Base-by-base conservation (phyloP, 768 basidiomycete species). In the Lactifluus volemus region DNA sequence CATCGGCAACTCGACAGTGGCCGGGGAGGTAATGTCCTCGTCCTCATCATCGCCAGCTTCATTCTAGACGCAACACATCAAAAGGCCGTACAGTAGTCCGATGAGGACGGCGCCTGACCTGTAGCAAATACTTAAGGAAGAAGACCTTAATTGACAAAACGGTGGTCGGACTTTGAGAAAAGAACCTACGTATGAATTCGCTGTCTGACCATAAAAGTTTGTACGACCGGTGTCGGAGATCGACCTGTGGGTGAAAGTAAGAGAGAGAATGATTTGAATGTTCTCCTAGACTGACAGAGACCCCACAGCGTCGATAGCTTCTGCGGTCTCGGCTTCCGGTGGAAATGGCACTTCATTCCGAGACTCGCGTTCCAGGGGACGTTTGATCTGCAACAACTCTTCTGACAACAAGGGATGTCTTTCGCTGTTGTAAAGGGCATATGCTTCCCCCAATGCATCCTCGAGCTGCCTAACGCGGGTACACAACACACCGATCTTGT, bases 391-490 rank as follows among this genome's bases (percentile, higher is more conserved):
- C 36, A 84, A 74, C 14, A 88, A 77, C 5, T 86, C 83, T 5
- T 84, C 79, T 21, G 74, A 73, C 21, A 88, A 74, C 47, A 88
- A 74, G 11, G 83, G 84, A 67, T 88, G 86, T 0, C 73, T 69
- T 38, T 80, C 78, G 50, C 65, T 69, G 1, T 81, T 82, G 63
- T 77, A 74, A 44, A 73, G 64, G 4, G 77, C 64, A 68, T 87
- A 82, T 5, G 81, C 76, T 49, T 79, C 74, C 3, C 76, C 71
- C 11, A 88, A 78, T 14, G 84, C 84, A 70, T 86, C 84, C 69
- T 88, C 86, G n/a, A 88, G 76, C 53, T 82, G 77, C 53, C 84
- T 79, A 44, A 87, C 83, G 49, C 86, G 81, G 61, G 71, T 82
- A 15, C 84, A 77, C 14, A 88, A 75, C 25, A 77, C 65, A 48